A percentile compares a stretch with the other conserved stretches of the same genome.
Conservation (phyloP, 306 rosid genomes). For the Rubus parviflorus region DNA sequence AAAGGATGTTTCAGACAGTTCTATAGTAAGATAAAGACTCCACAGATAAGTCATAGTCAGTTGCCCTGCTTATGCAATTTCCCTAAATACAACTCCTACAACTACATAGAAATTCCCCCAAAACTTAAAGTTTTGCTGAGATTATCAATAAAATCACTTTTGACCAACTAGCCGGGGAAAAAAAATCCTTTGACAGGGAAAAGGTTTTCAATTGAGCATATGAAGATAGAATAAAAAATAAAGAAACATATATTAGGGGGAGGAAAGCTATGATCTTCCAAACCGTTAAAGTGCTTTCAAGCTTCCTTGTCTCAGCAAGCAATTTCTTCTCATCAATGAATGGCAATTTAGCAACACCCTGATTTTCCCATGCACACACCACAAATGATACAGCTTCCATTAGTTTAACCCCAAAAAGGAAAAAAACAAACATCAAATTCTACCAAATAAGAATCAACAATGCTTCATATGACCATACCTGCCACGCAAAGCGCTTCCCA, state of each 20-base stretch:
- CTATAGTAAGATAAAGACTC: not conserved
- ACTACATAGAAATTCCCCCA: not conserved
- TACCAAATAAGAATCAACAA: not conserved
- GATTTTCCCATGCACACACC: constrained; percentile 26
- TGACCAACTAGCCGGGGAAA: not conserved
- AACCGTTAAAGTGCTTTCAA: constrained; percentile 87
- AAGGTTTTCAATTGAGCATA: not conserved
- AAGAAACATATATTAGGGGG: not conserved
- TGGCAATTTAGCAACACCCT: constrained; percentile 98
- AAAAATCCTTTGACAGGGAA: not conserved
- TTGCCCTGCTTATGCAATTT: not conserved
- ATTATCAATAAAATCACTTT: not conserved
- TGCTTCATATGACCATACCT: constrained; percentile 45
- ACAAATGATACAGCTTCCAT: constrained; percentile 6
- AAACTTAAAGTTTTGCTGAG: not conserved
- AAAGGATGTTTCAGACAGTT: not conserved
- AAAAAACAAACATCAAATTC: constrained; percentile 2
- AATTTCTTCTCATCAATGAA: constrained; percentile 89
- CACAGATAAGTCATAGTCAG: not conserved
- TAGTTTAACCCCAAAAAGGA: constrained; percentile 22
- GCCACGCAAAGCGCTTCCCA: constrained; percentile 97
- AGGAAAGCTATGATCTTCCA: constrained; percentile 13
- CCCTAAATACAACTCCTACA: not conserved
- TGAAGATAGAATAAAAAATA: not conserved
- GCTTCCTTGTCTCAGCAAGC: constrained; percentile 71